Evolutionary conservation across 1,284 basidiomycete genomes (phyloP).

Genomic region (Cutaneotrichosporon mucoides): DNA sequence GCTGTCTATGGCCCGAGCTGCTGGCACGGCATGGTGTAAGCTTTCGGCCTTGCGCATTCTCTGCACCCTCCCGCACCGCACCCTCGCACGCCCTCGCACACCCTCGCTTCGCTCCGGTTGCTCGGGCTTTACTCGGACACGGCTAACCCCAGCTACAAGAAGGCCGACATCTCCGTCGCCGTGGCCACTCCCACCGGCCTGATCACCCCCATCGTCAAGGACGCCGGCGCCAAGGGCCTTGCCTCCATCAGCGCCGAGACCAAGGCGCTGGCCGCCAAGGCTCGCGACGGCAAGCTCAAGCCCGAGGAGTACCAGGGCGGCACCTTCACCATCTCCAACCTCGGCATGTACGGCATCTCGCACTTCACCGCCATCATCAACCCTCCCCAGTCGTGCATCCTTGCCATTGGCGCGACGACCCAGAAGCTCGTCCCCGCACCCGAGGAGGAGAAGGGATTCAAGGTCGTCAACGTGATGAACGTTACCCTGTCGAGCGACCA

Average conservation of each 20-base stretch:
- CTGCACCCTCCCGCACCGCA: too few species aligned
- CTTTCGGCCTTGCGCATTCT: too few species aligned
- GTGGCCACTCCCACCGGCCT: constrained; percentile 94
- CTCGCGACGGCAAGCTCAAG: constrained; percentile 91
- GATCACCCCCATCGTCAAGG: constrained; percentile 96
- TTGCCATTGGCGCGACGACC: constrained; percentile 88
- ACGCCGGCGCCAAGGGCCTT: constrained; percentile 87
- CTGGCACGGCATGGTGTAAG: too few species aligned
- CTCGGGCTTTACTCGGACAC: neutral
- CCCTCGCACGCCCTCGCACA: too few species aligned
- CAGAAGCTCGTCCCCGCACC: constrained; percentile 76
- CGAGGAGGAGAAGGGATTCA: constrained; percentile 85
- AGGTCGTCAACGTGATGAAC: constrained; percentile 88
- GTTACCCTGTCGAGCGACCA: constrained; percentile 95
- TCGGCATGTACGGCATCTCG: constrained; percentile 94
- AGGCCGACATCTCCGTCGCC: constrained; percentile 93
- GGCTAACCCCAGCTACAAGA: constrained; percentile 68
- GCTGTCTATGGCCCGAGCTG: too few species aligned
- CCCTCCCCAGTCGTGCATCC: constrained; percentile 94
- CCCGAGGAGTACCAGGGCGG: constrained; percentile 98
- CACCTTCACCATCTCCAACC: constrained; percentile 97
- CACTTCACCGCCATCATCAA: constrained; percentile 99
- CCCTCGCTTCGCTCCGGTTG: too few species aligned
- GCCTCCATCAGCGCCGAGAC: constrained; percentile 87
- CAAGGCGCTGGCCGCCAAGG: constrained; percentile 89